Evolutionary conservation across 495 filamentous ascomycete genomes (phyloP).

Genomic region (Penicillium paradoxum): DNA sequence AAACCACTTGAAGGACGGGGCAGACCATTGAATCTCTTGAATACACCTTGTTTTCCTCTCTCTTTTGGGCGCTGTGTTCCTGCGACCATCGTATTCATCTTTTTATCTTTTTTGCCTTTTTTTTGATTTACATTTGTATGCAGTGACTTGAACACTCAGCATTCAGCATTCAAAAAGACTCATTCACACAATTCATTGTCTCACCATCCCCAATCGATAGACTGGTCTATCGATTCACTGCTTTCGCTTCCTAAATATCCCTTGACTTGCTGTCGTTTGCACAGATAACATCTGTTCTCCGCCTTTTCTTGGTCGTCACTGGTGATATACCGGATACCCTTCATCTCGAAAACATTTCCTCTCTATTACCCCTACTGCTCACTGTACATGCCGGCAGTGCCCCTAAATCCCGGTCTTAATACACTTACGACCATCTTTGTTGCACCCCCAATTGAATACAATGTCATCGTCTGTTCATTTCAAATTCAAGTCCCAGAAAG

Average conservation of each 20-base stretch:
- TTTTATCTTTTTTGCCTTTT: background rate
- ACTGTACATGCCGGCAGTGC: constrained; percentile 30
- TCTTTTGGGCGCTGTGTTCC: constrained; percentile 15
- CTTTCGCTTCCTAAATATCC: constrained; percentile 13
- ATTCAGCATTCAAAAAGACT: constrained; percentile 29
- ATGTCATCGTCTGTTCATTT: constrained; percentile 99
- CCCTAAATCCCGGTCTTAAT: constrained; percentile 31
- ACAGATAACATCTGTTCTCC: background rate
- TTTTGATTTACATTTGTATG: constrained; percentile 36
- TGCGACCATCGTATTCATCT: constrained; percentile 29
- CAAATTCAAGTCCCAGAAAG: constrained; percentile 99
- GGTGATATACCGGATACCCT: constrained; percentile 10
- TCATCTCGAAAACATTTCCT: constrained; percentile 10
- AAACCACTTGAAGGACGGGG: constrained; percentile 21
- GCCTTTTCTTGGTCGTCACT: constrained; percentile 13
- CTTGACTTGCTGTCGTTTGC: background rate
- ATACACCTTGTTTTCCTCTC: constrained; percentile 3
- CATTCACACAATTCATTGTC: constrained; percentile 25
- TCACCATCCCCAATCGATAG: constrained; percentile 27
- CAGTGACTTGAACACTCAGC: constrained; percentile 30
- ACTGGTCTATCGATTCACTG: constrained; percentile 24
- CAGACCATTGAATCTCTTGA: constrained; percentile 14
- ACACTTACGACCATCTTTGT: constrained; percentile 25
- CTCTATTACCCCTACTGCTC: constrained; percentile 19
- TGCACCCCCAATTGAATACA: constrained; percentile 45